These are phyloP conservation scores for Vaccinium myrtillus DNA, from an alignment of 148 eudicot species.

Conservation along the genomic window DNA sequence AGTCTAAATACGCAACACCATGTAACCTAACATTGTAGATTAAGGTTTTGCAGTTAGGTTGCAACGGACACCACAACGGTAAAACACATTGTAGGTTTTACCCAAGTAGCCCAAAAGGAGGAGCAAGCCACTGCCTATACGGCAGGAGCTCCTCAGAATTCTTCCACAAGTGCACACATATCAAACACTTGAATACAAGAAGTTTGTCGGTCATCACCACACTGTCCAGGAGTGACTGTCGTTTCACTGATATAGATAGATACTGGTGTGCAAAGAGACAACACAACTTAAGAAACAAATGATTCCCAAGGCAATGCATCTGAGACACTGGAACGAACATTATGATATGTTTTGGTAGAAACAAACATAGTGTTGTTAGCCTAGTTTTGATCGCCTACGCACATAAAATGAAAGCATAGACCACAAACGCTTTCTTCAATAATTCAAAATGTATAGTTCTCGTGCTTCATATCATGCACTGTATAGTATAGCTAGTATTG, in stretches of 20 bases:
- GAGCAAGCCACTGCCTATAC: neutral
- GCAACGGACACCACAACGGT: neutral
- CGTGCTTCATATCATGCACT: neutral
- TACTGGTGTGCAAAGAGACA: neutral
- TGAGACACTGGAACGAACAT: neutral
- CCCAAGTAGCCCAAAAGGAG: neutral
- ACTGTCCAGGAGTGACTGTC: neutral
- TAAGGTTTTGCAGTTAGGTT: neutral
- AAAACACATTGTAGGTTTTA: neutral
- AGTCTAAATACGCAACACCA: neutral
- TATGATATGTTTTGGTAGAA: neutral
- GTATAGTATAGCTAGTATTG: neutral
- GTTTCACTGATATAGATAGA: neutral
- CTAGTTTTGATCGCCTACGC: neutral
- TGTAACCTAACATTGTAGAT: neutral
- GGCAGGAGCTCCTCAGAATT: neutral
- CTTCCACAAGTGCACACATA: neutral
- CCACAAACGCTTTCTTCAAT: neutral
- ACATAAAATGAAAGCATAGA: neutral
- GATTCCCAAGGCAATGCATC: too few species aligned
- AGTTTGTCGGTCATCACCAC: neutral
- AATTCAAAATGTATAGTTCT: neutral
- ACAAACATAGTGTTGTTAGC: neutral
- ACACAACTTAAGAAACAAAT: too few species aligned
- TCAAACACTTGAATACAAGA: neutral